Evolutionary conservation across 2,329 filamentous ascomycete species (phyloP).

Genomic region (Cladosporium sp.): DNA sequence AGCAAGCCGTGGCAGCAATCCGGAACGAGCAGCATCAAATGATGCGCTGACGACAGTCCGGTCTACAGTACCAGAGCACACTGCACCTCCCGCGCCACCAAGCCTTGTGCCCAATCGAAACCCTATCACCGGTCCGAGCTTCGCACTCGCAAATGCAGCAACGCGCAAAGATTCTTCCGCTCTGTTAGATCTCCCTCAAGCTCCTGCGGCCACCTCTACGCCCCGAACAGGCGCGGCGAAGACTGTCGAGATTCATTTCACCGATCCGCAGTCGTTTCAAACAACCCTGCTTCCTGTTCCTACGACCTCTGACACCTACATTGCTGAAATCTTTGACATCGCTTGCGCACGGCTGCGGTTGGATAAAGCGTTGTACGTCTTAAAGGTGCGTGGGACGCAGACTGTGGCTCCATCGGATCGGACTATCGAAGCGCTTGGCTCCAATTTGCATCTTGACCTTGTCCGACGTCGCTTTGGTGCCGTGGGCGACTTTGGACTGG

Average conservation of each 20-base stretch:
- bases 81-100: constrained; percentile 30
- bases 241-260: constrained; percentile 67
- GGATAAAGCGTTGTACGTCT: constrained; percentile 73
- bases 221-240: constrained; percentile 65
- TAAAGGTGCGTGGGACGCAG: constrained; percentile 71
- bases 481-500: constrained; percentile 59
- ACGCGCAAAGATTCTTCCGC: constrained; percentile 42
- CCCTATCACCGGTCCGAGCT: constrained; percentile 48
- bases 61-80: constrained; percentile 30
- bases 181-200: constrained; percentile 41
- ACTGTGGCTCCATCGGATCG: constrained; percentile 73
- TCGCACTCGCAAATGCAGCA: constrained; percentile 38
- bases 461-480: constrained; percentile 70
- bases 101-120: constrained; percentile 42
- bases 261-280: constrained; percentile 63
- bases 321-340: constrained; percentile 75
- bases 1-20: constrained; percentile 13
- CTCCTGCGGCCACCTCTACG: constrained; percentile 40
- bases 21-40: constrained; percentile 34
- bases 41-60: constrained; percentile 28
- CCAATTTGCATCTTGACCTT: constrained; percentile 70
- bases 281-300: constrained; percentile 66
- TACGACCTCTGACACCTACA: constrained; percentile 77
- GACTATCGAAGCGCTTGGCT: constrained; percentile 73
- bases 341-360: constrained; percentile 73